Evolutionary conservation across 768 basidiomycete species (phyloP).

Genomic region (Gloeopeniophorella convolvens): DNA sequence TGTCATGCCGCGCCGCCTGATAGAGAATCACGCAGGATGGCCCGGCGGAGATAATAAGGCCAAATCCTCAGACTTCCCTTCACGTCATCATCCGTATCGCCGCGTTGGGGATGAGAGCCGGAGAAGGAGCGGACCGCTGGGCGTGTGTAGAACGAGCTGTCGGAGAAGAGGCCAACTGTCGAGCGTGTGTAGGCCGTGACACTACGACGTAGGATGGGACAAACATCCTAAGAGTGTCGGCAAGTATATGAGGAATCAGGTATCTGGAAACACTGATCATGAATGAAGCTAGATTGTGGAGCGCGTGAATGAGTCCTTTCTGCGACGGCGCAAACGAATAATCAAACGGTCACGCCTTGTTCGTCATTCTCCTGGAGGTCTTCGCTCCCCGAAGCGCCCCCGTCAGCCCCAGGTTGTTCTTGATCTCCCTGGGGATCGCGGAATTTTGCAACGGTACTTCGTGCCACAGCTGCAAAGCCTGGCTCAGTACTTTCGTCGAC

Average conservation of each 20-base stretch:
- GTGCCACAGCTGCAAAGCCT: slow-evolving; percentile 42
- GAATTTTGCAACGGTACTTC: slow-evolving; percentile 23
- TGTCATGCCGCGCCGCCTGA: background rate
- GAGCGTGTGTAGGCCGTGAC: no score
- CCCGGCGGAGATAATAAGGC: background rate
- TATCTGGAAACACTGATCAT: no score
- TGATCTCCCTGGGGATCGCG: slow-evolving; percentile 18
- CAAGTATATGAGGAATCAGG: no score
- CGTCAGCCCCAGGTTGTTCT: background rate
- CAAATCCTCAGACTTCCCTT: background rate
- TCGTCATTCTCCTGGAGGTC: background rate
- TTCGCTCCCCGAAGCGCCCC: background rate
- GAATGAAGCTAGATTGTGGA: no score
- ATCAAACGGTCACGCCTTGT: background rate
- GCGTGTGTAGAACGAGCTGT: no score
- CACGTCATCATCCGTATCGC: background rate
- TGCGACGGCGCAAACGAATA: background rate
- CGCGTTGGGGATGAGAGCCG: no score
- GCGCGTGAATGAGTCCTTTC: no score
- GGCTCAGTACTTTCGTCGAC: slow-evolving; percentile 42
- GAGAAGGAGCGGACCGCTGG: no score
- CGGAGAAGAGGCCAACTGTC: no score
- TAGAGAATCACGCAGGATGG: background rate
- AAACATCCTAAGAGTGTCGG: no score
- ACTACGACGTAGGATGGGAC: no score